phyloP scores from a whole-genome alignment of 2,329 filamentous ascomycete species.

The Teratosphaeria nubilosa region DNA sequence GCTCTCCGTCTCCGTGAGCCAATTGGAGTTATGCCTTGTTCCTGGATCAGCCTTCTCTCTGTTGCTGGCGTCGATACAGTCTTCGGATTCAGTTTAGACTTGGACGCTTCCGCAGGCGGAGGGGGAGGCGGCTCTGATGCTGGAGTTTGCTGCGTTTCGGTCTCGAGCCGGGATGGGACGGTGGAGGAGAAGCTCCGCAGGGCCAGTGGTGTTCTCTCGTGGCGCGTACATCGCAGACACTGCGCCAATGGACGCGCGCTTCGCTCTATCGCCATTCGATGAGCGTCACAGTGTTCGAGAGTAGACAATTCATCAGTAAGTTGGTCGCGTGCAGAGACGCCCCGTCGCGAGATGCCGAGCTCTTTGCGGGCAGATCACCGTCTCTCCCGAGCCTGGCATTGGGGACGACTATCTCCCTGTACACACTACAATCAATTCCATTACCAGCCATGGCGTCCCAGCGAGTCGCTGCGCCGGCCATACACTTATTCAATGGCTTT shows the following conservation, averaged over 20 bases:
- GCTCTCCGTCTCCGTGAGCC: constrained; percentile 74
- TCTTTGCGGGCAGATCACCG: neutral
- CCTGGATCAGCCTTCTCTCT: constrained; percentile 57
- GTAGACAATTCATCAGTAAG: neutral
- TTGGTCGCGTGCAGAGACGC: neutral
- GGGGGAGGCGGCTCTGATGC: constrained; percentile 13
- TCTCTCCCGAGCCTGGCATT: constrained; percentile 3
- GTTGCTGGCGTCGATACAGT: constrained; percentile 51
- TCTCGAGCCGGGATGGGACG: constrained; percentile 32
- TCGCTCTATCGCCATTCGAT: constrained; percentile 20
- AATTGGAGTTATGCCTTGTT: constrained; percentile 53
- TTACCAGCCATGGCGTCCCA: constrained; percentile 30
- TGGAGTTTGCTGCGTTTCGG: constrained; percentile 24
- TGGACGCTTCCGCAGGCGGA: constrained; percentile 26
- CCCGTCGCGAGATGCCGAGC: neutral
- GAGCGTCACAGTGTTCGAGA: neutral
- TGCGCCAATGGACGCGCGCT: constrained; percentile 27
- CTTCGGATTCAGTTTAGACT: constrained; percentile 1
- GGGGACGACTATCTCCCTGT: neutral
- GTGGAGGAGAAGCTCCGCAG: constrained; percentile 42
- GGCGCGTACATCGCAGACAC: constrained; percentile 18
- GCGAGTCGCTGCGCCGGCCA: constrained; percentile 28
- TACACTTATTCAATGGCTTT: constrained; percentile 23
- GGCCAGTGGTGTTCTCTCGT: constrained; percentile 17
- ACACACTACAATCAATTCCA: constrained; percentile 1